Evolutionary conservation across 495 filamentous ascomycete species (phyloP), one percentile per base, ranked within the genome.

Genomic region (Hypoxylon crocopeplum): DNA sequence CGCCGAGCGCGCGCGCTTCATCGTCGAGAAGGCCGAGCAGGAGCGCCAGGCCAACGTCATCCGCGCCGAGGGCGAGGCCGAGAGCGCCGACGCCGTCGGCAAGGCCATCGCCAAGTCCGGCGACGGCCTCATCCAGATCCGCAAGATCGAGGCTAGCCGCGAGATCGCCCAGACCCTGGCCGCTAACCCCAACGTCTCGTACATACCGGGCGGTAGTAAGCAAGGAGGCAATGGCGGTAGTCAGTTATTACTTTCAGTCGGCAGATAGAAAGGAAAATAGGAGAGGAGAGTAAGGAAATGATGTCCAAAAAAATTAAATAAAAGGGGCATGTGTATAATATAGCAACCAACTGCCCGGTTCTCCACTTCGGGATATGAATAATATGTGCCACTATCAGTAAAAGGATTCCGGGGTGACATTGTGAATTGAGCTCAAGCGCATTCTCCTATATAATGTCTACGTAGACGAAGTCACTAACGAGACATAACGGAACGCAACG

Each of bases 21-120:
- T 99, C 69, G 94, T 98, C 75, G 94, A 98, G 86, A 90, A 91
- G 69, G 95, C 94, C 56, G 94, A 98, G 85, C 94, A 98, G 82
- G 94, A 98, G 80, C 83, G 94, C 65, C 95, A 98, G 79, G 94
- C 94, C 54, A 97, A 93, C 74, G 94, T 98, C 64, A 98, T 98
- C 75, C 84, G 94, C 38, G 92, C 94, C 19, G 94, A 98, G 83
- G 94, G 94, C 70, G 94, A 99, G 72, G 92, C 93, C 59, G 93
- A 97, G 84, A 88, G 86, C 69, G 94, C 94, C 45, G 95, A 98
- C 39, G 93, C 92, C 48, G 97, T 99, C 74, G 85, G 82, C 79
- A 92, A 85, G 79, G 88, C 94, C 5, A 91, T 99, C 49, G 90
- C 91, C 69, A 97, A 92, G 85, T 82, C 85, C 25, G 94, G 94